A percentile compares a stretch with the other conserved stretches of the same genome.
Conservation (phyloP, 108 stramenopile genomes). For the Parmales sp. region DNA sequence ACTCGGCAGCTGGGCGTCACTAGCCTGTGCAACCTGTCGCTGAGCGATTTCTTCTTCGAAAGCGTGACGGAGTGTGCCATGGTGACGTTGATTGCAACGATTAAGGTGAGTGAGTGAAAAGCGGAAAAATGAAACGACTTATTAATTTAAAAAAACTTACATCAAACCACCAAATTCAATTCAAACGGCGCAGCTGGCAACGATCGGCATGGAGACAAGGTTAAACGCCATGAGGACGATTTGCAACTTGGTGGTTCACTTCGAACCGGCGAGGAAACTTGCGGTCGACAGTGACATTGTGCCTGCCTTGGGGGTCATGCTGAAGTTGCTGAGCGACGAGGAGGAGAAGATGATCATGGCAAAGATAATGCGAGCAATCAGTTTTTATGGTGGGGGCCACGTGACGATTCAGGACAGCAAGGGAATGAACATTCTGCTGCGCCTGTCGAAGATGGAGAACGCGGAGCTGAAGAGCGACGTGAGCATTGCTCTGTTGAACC, state of each 20-base stretch:
- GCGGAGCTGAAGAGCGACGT: constrained; percentile 14
- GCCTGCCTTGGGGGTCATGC: constrained; percentile 1
- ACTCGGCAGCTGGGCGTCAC: background rate
- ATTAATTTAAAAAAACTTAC: too few species aligned
- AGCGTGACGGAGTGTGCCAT: background rate
- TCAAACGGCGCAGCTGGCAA: background rate
- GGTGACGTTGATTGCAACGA: background rate
- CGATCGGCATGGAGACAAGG: background rate
- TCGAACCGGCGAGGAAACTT: background rate
- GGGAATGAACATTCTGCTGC: background rate
- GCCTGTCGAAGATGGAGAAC: constrained; percentile 10
- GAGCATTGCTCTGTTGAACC: constrained; percentile 1
- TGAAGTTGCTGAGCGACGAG: background rate
- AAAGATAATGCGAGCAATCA: constrained; percentile 12
- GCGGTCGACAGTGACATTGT: background rate
- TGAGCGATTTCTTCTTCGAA: background rate
- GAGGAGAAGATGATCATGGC: background rate
- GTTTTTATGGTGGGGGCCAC: background rate
- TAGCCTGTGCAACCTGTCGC: background rate
- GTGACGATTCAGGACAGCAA: background rate
- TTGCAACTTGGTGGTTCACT: constrained; percentile 10
- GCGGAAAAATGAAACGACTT: too few species aligned
- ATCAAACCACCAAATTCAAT: too few species aligned
- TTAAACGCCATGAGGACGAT: background rate
- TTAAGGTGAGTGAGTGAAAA: too few species aligned